Percentiles rank a stretch among this genome's conserved stretches.
phyloP scores from a whole-genome alignment of 106 monocot species.

The Narthecium ossifragum region DNA sequence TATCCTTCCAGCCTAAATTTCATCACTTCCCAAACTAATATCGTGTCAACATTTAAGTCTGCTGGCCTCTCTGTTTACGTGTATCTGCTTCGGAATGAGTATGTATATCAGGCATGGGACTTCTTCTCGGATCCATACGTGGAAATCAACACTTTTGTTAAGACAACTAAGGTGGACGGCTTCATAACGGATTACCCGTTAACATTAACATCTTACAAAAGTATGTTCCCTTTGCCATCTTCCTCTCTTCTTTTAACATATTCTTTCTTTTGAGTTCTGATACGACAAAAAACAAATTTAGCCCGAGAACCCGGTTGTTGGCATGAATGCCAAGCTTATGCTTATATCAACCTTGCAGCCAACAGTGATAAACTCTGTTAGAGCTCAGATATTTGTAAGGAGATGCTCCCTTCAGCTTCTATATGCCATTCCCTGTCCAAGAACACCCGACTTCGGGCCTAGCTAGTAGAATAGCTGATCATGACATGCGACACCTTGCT shows the following conservation, averaged over 20 bases:
- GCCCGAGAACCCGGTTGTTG: no score
- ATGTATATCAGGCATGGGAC: slow-evolving; percentile 56
- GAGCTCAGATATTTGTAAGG: no score
- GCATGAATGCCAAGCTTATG: no score
- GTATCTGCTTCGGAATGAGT: slow-evolving; percentile 58
- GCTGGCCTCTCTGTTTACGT: slow-evolving; percentile 56
- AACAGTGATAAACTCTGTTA: no score
- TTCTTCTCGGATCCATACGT: slow-evolving; percentile 59
- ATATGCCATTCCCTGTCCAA: no score
- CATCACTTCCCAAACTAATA: slow-evolving; percentile 23
- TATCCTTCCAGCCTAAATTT: slow-evolving; percentile 22
- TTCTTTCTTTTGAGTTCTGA: no score
- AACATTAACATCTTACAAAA: slow-evolving; percentile 49
- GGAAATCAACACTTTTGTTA: slow-evolving; percentile 52
- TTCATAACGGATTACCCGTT: slow-evolving; percentile 71
- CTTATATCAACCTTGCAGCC: no score
- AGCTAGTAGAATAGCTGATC: no score
- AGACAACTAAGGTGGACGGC: slow-evolving; percentile 36
- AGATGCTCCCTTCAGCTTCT: no score
- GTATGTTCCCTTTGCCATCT: slow-evolving; percentile 19
- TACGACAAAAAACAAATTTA: no score
- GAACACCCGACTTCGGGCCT: no score
- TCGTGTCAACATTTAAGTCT: slow-evolving; percentile 30
- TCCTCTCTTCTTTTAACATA: not conserved
- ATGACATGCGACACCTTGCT: no score